phyloP scores from a whole-genome alignment of 202 grass and related monocot genomes.

The Musa balbisiana region DNA sequence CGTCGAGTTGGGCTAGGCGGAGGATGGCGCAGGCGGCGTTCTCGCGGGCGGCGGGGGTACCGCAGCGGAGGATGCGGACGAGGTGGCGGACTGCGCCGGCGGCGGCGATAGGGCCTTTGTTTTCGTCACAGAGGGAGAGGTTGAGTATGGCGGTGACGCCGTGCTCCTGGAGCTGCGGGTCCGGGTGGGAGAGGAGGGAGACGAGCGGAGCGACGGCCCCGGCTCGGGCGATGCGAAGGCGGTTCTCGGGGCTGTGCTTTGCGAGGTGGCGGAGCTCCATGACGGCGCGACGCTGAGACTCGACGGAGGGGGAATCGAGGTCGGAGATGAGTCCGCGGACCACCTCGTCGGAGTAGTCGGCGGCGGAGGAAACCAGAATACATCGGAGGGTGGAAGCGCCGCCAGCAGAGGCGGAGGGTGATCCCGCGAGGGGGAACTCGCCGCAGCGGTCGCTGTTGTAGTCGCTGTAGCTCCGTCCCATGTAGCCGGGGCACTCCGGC shows the following conservation, averaged over 20 bases:
- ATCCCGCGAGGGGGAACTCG: not conserved
- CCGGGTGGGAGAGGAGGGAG: not conserved
- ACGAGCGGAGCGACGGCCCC: not conserved
- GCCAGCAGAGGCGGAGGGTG: not conserved
- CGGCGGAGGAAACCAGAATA: not conserved
- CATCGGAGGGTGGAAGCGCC: not conserved
- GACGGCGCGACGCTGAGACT: not conserved
- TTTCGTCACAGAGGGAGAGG: not conserved
- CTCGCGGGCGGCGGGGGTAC: too few relatives aligned
- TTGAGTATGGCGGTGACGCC: conserved; percentile 1
- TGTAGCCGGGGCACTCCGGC: not conserved
- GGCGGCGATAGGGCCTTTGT: not conserved
- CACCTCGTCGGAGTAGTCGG: not conserved
- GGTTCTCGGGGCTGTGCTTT: not conserved
- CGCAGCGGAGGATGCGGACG: not conserved
- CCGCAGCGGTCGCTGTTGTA: not conserved
- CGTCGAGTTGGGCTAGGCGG: not conserved
- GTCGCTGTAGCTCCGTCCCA: not conserved
- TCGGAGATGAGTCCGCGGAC: not conserved
- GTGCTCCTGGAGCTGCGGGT: not conserved
- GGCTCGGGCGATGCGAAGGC: not conserved
- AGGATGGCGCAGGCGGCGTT: too few relatives aligned
- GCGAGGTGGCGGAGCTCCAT: not conserved
- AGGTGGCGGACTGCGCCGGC: not conserved
- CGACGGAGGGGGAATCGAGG: not conserved